phyloP scores from a whole-genome alignment of 2,329 filamentous ascomycete genomes.

The Fusarium mangiferae region DNA sequence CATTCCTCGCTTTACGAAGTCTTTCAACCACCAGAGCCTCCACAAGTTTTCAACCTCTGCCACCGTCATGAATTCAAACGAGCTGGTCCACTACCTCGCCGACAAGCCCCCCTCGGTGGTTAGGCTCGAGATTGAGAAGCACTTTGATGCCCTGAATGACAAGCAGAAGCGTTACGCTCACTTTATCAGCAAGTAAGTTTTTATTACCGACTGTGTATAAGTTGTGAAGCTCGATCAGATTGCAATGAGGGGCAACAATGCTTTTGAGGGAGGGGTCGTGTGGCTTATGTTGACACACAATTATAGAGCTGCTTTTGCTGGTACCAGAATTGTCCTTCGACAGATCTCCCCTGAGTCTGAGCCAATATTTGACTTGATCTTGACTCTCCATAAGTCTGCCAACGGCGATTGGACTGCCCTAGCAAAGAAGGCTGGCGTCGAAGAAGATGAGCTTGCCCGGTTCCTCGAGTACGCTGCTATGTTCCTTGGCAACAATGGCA shows the following conservation, averaged over 20 bases:
- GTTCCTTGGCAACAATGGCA: slow-evolving; percentile 83
- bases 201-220: neutral
- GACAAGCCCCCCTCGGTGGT: slow-evolving; percentile 92
- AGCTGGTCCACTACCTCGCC: slow-evolving; percentile 82
- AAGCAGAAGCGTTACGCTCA: slow-evolving; percentile 92
- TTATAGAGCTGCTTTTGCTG: slow-evolving; percentile 77
- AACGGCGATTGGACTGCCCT: slow-evolving; percentile 78
- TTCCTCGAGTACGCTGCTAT: slow-evolving; percentile 83
- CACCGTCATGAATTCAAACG: slow-evolving; percentile 65
- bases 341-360: slow-evolving; percentile 87
- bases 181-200: slow-evolving; percentile 81
- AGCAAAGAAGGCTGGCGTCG: slow-evolving; percentile 71
- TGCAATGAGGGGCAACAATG: slow-evolving; percentile 18
- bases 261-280: slow-evolving; percentile 19
- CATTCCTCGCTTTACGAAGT: slow-evolving; percentile 38
- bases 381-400: slow-evolving; percentile 73
- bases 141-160: slow-evolving; percentile 82
- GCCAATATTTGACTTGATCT: slow-evolving; percentile 82
- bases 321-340: slow-evolving; percentile 80
- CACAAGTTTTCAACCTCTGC: slow-evolving; percentile 48
- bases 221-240: neutral
- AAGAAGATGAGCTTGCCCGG: slow-evolving; percentile 69
- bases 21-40: slow-evolving; percentile 36
- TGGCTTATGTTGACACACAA: slow-evolving; percentile 15
- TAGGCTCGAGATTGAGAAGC: slow-evolving; percentile 87